These are phyloP conservation scores for Cercospora janseana DNA, from an alignment of 2,329 filamentous ascomycete genomes.

Conservation along the genomic window DNA sequence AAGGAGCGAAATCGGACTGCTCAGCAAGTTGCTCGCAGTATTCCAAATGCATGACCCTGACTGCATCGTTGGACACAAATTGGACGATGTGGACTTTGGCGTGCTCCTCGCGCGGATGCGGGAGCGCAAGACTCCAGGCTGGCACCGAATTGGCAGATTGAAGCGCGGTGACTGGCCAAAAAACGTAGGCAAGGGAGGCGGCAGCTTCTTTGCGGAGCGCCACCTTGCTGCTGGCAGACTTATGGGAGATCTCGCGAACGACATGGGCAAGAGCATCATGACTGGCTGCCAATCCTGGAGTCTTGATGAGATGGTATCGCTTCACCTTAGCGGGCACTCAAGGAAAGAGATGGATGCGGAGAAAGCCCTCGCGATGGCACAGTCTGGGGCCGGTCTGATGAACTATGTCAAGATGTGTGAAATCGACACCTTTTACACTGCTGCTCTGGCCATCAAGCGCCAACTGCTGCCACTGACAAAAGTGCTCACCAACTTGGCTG, in stretches of 20 bases:
- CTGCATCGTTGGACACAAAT: slow-evolving; percentile 86
- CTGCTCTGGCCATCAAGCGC: slow-evolving; percentile 80
- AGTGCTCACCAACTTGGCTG: slow-evolving; percentile 90
- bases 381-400: slow-evolving; percentile 78
- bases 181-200: slow-evolving; percentile 78
- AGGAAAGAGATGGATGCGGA: slow-evolving; percentile 89
- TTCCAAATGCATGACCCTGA: slow-evolving; percentile 88
- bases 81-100: slow-evolving; percentile 97
- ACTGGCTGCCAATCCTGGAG: slow-evolving; percentile 97
- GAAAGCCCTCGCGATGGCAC: slow-evolving; percentile 74
- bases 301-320: slow-evolving; percentile 92
- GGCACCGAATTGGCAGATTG: slow-evolving; percentile 88
- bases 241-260: slow-evolving; percentile 91
- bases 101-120: slow-evolving; percentile 81
- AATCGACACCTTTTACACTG: slow-evolving; percentile 92
- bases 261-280: slow-evolving; percentile 96
- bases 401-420: slow-evolving; percentile 94
- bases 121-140: slow-evolving; percentile 87
- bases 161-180: slow-evolving; percentile 82
- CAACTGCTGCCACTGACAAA: slow-evolving; percentile 94
- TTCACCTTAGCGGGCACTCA: slow-evolving; percentile 73
- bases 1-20: slow-evolving; percentile 78
- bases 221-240: slow-evolving; percentile 85
- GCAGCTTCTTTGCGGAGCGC: slow-evolving; percentile 89
- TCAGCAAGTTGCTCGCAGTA: slow-evolving; percentile 86